phyloP scores from a whole-genome alignment of 2,329 filamentous ascomycete genomes.

The Nakataea oryzae region DNA sequence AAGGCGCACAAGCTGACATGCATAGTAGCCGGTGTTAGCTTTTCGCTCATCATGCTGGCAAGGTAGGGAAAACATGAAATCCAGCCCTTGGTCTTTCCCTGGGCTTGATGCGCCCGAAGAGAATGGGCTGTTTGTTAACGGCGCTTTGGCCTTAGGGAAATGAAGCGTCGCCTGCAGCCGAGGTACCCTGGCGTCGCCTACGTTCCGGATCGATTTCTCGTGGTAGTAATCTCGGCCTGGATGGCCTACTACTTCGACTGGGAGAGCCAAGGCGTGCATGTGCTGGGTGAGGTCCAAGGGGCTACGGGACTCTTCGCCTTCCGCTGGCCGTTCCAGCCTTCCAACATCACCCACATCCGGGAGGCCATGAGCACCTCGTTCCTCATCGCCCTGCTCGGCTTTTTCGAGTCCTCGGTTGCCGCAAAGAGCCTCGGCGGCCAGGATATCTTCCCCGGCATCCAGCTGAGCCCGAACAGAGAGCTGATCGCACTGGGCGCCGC shows the following conservation, averaged over 20 bases:
- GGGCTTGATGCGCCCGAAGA: not conserved
- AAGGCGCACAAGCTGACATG: constrained; percentile 66
- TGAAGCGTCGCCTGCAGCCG: constrained; percentile 73
- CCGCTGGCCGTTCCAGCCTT: constrained; percentile 71
- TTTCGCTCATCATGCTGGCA: constrained; percentile 82
- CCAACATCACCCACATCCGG: constrained; percentile 71
- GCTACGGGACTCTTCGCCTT: constrained; percentile 69
- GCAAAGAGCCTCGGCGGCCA: constrained; percentile 75
- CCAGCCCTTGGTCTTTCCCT: not conserved
- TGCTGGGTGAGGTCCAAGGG: constrained; percentile 74
- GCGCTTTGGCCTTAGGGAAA: constrained; percentile 40
- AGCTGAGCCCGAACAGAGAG: constrained; percentile 83
- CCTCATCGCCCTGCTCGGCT: constrained; percentile 88
- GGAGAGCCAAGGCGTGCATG: constrained; percentile 68
- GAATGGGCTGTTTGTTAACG: constrained; percentile 5
- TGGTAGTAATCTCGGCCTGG: constrained; percentile 77
- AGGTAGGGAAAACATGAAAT: constrained; percentile 38
- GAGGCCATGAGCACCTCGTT: constrained; percentile 87
- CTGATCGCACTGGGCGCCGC: constrained; percentile 84
- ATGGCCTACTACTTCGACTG: constrained; percentile 69
- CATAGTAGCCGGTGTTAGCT: constrained; percentile 67
- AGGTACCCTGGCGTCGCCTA: constrained; percentile 75
- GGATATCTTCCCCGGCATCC: constrained; percentile 65
- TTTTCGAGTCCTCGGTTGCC: constrained; percentile 94
- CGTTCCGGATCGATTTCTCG: constrained; percentile 80